Base-by-base conservation (phyloP, 2,329 filamentous ascomycete genomes). In the Plectosphaerella cucumerina region DNA sequence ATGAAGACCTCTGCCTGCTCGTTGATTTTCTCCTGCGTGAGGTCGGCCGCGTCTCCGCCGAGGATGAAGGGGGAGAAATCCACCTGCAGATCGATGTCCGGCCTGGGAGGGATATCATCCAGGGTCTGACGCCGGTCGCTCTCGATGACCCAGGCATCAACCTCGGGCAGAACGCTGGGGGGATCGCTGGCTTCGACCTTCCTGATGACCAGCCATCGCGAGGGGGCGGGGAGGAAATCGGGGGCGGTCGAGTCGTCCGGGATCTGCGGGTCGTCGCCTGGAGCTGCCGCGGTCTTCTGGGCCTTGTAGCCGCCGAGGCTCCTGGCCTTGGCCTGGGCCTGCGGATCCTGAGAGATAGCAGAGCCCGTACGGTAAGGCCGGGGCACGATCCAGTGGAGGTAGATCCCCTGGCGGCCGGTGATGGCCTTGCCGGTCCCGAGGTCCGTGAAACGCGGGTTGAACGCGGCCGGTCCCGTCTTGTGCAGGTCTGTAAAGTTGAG, bases 1-100 rank as follows among this genome's bases (percentile, higher is more conserved):
- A 75, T 69, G 53, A 73, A 74, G 8, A 71, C 58, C 51, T 74
- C 71, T 4, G 71, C 71, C 53, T 75, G 71, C 41, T 64, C 39
- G 1, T 63, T 48, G n/a, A 71, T 60, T 33, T 54, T 54, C 20
- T 53, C 49, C 2, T 58, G 45, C 5, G 8, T 14, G 8, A 34
- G 31, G 14, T 34, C 14, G 8, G 20, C 22, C 11, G 54, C 56
- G 0, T 34, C 44, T 5, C 50, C 17, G 3, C 58, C 59, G 0
- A 50, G 44, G 8, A 75, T 57, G 46, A 69, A 76, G 0, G 73
- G 73, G 0, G 70, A 55, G 0, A 72, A 55, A 35, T 75, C 72
- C 1, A 60, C 60, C 53, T 76, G 64, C 2, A 75, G 52, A 47
- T 75, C 73, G 0, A 48, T 12, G 11, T 60, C 49, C n/a, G n/a